Base-by-base conservation (phyloP, 805 yeast genomes). In the Yamadazyma laniorum region DNA sequence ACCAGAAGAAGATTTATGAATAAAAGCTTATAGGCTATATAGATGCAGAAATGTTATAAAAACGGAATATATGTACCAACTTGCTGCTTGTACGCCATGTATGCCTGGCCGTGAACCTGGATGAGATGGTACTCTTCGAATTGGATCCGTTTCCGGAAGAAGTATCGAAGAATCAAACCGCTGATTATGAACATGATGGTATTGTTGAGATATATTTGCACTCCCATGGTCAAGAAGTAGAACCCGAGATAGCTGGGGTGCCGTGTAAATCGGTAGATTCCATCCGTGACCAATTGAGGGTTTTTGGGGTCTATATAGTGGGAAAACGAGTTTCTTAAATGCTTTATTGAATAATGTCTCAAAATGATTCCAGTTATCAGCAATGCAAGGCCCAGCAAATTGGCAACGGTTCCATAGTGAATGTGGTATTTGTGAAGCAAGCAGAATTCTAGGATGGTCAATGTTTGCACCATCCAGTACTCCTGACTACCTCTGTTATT, bases 1-100 rank as follows among this genome's bases (percentile, higher is more conserved):
- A 85, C 96, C 27, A 82, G 93, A 67, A 84, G 95, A 66, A 80
- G 87, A 59, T 93, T 93, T 61, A 93, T 93, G 99, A 93, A 93
- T 68, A 87, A 90, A 63, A 77, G 85, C 50, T 72, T 87, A 52
- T 83, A 57, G 29, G n/a, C n/a, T n/a, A n/a, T n/a, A n/a, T n/a
- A n/a, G n/a, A n/a, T n/a, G n/a, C n/a, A n/a, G n/a, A n/a, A n/a
- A n/a, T 18, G 6, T 15, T 19, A 15, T 14, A 57, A 45, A 43
- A 50, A 57, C 6, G 70, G 69, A 12, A 66, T 51, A 48, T 58
- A 50, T 12, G 55, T 43, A n/a, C 54, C 47, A 12, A 56, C 62
- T 19, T 33, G 34, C 4, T 29, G 23, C 40, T 42, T 42, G 45
- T 67, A 66, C 15, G 35, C 40, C 27, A 42, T 27, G 46, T 67